These are phyloP conservation scores for Stropharia rugosoannulata DNA, from an alignment of 768 basidiomycete genomes.

Conservation along the genomic window DNA sequence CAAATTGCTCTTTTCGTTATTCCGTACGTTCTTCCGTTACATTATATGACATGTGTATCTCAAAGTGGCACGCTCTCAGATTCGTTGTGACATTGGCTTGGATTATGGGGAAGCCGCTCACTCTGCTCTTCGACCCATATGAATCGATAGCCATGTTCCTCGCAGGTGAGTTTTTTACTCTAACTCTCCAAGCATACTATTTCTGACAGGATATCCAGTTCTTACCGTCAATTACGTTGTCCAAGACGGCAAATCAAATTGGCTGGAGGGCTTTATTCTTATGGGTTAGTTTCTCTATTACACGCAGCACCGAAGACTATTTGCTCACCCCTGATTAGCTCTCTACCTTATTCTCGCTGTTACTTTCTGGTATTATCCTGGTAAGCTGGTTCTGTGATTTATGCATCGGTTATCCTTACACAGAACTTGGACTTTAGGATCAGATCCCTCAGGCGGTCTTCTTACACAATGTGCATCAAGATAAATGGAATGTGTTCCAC, in stretches of 20 bases:
- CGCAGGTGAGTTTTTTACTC: constrained; percentile 28
- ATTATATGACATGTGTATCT: background rate
- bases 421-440: constrained; percentile 15
- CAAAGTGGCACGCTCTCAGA: constrained; percentile 27
- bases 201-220: constrained; percentile 39
- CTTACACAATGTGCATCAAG: constrained; percentile 22
- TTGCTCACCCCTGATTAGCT: constrained; percentile 31
- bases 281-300: constrained; percentile 23
- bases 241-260: constrained; percentile 80
- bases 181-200: background rate
- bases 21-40: constrained; percentile 24
- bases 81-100: constrained; percentile 78
- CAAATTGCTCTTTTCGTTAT: constrained; percentile 66
- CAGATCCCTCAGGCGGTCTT: constrained; percentile 29
- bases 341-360: constrained; percentile 73
- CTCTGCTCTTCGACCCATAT: constrained; percentile 86
- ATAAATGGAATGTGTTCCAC: background rate
- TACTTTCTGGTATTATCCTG: constrained; percentile 64
- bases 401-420: background rate
- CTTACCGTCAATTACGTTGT: constrained; percentile 83
- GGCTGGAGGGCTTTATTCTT: constrained; percentile 73
- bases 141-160: constrained; percentile 68
- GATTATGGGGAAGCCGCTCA: constrained; percentile 78
- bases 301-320: background rate
- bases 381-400: constrained; percentile 19